Evolutionary conservation across 169 alveolate species (phyloP).

Genomic region (Babesia sp.): DNA sequence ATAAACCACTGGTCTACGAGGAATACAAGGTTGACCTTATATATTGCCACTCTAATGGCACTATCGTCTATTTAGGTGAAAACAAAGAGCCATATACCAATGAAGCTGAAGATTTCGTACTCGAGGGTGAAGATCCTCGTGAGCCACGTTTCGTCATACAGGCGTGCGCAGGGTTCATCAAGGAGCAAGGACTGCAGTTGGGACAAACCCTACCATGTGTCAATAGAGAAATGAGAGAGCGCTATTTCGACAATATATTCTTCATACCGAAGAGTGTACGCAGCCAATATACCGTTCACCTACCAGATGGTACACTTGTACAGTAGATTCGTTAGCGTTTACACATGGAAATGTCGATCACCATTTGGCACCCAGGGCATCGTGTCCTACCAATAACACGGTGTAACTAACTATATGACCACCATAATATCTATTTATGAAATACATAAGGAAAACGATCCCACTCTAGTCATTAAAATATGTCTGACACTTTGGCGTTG

Average conservation of each 20-base stretch:
- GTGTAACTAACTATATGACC: too few relatives aligned
- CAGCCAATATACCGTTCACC: constrained; percentile 48
- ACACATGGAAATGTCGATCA: too few relatives aligned
- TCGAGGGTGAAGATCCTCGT: constrained; percentile 64
- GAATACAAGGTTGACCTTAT: constrained; percentile 65
- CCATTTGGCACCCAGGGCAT: too few relatives aligned
- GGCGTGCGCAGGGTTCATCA: constrained; percentile 48
- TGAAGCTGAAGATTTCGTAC: constrained; percentile 39
- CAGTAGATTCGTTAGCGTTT: too few relatives aligned
- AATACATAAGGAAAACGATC: too few relatives aligned
- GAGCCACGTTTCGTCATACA: constrained; percentile 67
- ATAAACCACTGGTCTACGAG: constrained; percentile 67
- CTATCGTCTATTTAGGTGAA: constrained; percentile 75
- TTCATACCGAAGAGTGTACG: constrained; percentile 72
- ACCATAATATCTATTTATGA: too few relatives aligned
- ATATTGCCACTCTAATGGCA: constrained; percentile 79
- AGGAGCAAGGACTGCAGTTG: constrained; percentile 53
- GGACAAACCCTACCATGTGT: constrained; percentile 56
- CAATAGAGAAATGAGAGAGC: constrained; percentile 44
- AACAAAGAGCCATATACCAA: constrained; percentile 42
- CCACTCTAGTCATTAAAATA: too few relatives aligned
- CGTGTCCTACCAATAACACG: too few relatives aligned
- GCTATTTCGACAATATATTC: constrained; percentile 71
- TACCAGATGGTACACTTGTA: constrained; percentile 77
- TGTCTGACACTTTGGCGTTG: too few relatives aligned